Conservation (phyloP, 2,329 filamentous ascomycete species). For the Simplicillium aogashimaense region DNA sequence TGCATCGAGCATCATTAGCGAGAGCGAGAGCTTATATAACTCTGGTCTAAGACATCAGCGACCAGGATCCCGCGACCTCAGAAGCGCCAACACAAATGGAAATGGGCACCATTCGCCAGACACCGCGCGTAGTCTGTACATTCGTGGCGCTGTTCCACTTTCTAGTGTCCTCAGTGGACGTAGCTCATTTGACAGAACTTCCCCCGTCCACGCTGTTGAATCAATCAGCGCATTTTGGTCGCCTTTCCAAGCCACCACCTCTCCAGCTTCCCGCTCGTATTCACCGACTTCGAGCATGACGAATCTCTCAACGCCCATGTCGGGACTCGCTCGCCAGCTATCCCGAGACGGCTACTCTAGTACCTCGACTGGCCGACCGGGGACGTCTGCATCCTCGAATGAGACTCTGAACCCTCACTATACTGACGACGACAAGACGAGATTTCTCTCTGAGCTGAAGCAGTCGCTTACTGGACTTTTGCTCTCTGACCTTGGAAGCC, state of each 20-base stretch:
- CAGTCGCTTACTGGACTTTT: slow-evolving; percentile 76
- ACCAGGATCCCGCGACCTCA: slow-evolving; percentile 45
- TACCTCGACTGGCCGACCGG: slow-evolving; percentile 45
- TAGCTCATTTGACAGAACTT: slow-evolving; percentile 60
- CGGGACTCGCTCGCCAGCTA: slow-evolving; percentile 28
- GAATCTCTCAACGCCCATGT: slow-evolving; percentile 43
- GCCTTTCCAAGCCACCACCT: slow-evolving; percentile 62
- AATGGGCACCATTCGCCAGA: slow-evolving; percentile 62
- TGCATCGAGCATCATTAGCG: slow-evolving; percentile 42
- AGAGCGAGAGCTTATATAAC: slow-evolving; percentile 39
- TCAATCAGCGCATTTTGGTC: slow-evolving; percentile 82
- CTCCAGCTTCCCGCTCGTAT: slow-evolving; percentile 51
- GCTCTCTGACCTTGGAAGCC: slow-evolving; percentile 78
- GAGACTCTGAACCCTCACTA: slow-evolving; percentile 56
- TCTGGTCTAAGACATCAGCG: slow-evolving; percentile 33
- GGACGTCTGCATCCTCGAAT: slow-evolving; percentile 57
- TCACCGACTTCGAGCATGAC: slow-evolving; percentile 53
- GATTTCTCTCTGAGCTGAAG: slow-evolving; percentile 69
- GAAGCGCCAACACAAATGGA: slow-evolving; percentile 50
- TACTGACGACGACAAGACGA: slow-evolving; percentile 58
- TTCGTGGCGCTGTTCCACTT: slow-evolving; percentile 44
- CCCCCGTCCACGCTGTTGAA: slow-evolving; percentile 62
- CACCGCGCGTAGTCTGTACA: slow-evolving; percentile 53
- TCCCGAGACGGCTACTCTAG: slow-evolving; percentile 34
- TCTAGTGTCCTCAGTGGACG: slow-evolving; percentile 60